Conservation (phyloP, 495 filamentous ascomycete genomes). For the Lepidopterella palustris region DNA sequence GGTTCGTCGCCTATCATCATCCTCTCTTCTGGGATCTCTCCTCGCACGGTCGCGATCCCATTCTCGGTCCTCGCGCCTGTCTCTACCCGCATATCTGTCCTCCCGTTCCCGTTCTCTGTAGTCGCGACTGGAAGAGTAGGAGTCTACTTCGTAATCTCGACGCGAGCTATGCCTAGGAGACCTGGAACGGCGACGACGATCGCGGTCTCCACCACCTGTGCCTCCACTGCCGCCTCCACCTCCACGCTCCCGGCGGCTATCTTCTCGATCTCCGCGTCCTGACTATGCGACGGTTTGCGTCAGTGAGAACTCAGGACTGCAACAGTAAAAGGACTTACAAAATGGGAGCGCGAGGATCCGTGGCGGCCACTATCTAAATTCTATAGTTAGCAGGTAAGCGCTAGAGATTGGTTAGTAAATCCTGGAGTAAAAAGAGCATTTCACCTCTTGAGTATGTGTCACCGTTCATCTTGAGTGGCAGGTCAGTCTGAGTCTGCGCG, state of each 20-base stretch:
- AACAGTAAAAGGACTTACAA: slow-evolving; percentile 45
- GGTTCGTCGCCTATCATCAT: slow-evolving; percentile 29
- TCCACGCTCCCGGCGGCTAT: slow-evolving; percentile 37
- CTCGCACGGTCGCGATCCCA: slow-evolving; percentile 31
- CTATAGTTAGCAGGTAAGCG: slow-evolving; percentile 39
- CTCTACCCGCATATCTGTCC: slow-evolving; percentile 69
- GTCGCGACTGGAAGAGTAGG: slow-evolving; percentile 83
- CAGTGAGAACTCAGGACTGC: neutral
- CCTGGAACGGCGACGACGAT: slow-evolving; percentile 60
- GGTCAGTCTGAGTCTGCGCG: slow-evolving; percentile 10
- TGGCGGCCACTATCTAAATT: slow-evolving; percentile 59
- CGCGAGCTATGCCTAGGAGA: slow-evolving; percentile 60
- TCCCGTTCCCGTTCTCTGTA: slow-evolving; percentile 88
- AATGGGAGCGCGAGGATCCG: slow-evolving; percentile 64
- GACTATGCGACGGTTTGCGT: slow-evolving; percentile 15
- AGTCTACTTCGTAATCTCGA: slow-evolving; percentile 68
- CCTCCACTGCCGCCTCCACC: slow-evolving; percentile 15
- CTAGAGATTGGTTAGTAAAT: slow-evolving; percentile 12
- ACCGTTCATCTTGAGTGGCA: slow-evolving; percentile 65
- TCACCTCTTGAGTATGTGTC: slow-evolving; percentile 79
- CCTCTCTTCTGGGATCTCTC: slow-evolving; percentile 22
- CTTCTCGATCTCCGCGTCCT: slow-evolving; percentile 47
- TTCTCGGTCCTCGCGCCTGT: slow-evolving; percentile 34
- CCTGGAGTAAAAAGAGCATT: slow-evolving; percentile 36
- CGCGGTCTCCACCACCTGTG: slow-evolving; percentile 20